phyloP scores from a whole-genome alignment of 1,139 yeast genomes.

The Kluyveromyces sp. region DNA sequence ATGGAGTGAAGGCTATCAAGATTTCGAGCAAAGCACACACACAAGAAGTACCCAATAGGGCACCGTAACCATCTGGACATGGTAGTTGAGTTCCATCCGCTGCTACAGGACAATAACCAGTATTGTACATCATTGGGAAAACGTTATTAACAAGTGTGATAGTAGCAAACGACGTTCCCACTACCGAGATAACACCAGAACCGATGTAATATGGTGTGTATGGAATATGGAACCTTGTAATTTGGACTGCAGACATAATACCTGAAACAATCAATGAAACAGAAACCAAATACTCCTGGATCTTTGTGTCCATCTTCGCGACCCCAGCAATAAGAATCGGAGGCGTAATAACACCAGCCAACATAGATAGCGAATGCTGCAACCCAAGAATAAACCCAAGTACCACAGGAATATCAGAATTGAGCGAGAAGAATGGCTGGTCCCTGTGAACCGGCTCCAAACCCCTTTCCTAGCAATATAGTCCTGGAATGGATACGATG shows the following conservation, averaged over 20 bases:
- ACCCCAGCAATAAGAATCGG: slow-evolving; percentile 59
- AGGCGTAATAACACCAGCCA: slow-evolving; percentile 87
- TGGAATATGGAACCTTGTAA: slow-evolving; percentile 69
- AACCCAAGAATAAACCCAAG: slow-evolving; percentile 72
- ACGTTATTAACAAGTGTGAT: slow-evolving; percentile 71
- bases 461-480: slow-evolving; percentile 16
- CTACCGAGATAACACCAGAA: slow-evolving; percentile 80
- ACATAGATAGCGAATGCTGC: slow-evolving; percentile 82
- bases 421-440: slow-evolving; percentile 74
- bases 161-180: slow-evolving; percentile 85
- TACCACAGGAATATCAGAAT: slow-evolving; percentile 70
- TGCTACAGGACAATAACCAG: slow-evolving; percentile 58
- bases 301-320: slow-evolving; percentile 46
- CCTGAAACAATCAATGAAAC: slow-evolving; percentile 73
- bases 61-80: slow-evolving; percentile 87
- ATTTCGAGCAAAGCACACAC: slow-evolving; percentile 72
- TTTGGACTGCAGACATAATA: slow-evolving; percentile 63
- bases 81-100: slow-evolving; percentile 59
- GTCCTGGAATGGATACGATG: slow-evolving; percentile 56
- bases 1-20: slow-evolving; percentile 64
- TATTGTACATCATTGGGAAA: slow-evolving; percentile 68
- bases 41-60: slow-evolving; percentile 71
- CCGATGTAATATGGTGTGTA: slow-evolving; percentile 72
- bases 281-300: slow-evolving; percentile 66
- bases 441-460: slow-evolving; percentile 41